Evolutionary conservation across 2,329 filamentous ascomycete species (phyloP), one percentile per base, ranked within the genome.

Genomic region (Aureobasidium zeae): DNA sequence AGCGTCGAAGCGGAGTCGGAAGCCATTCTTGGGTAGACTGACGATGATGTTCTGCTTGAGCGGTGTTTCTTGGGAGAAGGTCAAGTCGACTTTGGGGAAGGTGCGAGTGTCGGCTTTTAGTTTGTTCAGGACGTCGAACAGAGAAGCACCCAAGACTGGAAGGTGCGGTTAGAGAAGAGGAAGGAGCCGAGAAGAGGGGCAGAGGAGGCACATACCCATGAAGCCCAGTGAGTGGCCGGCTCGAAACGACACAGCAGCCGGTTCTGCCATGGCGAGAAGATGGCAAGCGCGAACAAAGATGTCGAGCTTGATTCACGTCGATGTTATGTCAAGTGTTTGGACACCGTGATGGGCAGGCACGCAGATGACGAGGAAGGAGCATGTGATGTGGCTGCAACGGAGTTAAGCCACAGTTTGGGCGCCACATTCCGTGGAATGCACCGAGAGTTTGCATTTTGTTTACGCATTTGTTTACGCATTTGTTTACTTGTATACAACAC

Each of bases 1-100:
- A 0, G 88, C 91, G 59, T 98, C 91, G 58, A 98, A 98, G 30
- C 86, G 86, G 42, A 98, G 68, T 10, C 89, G 83, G 21, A 98
- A 63, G 20, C 91, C 91, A 64, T 96, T 98, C 3, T 77, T 74
- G 1, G 88, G 84, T 3, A 98, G 75, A 13, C 72, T 73, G 44
- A 96, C 65, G 31, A 85, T 69, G 13, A 95, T 75, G 0, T 87
- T 85, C 20, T 85, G 76, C 22, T 71, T 72, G 24, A 95, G 73
- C 3, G 91, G 89, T 10, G 78, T 68, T 12, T 76, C 68, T n/a
- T 79, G 73, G 20, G 86, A 86, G 64, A 91, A 93, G 32, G 80
- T 73, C 24, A 95, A 69, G 54, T 95, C 81, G 60, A 96, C 79
- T 54, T 81, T 81, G 3, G 86, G 84, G 64, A 89, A 95, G 5